Conservation (phyloP, 495 filamentous ascomycete genomes). For the Neurospora sp. region DNA sequence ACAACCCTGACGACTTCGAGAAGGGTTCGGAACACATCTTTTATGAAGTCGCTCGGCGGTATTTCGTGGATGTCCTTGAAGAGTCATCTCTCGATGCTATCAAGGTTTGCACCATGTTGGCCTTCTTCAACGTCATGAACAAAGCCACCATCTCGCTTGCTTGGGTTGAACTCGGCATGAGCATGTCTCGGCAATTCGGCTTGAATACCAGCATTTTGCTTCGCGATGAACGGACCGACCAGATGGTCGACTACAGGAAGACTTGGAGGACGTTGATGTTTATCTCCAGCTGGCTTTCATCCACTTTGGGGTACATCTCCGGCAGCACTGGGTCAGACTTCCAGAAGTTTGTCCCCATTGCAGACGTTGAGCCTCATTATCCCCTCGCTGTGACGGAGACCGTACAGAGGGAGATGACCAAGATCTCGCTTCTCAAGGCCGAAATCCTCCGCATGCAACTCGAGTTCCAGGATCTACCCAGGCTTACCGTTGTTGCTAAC, state of each 20-base stretch:
- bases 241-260: conserved; percentile 15
- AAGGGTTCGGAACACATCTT: conserved; percentile 8
- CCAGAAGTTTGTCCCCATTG: conserved; percentile 12
- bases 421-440: conserved; percentile 20
- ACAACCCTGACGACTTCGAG: conserved; percentile 12
- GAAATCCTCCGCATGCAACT: conserved; percentile 20
- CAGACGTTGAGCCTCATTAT: background rate
- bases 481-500: conserved; percentile 3
- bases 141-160: conserved; percentile 19
- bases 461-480: conserved; percentile 12
- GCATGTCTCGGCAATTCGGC: conserved; percentile 14
- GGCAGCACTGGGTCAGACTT: conserved; percentile 12
- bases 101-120: conserved; percentile 22
- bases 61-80: conserved; percentile 16
- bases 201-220: conserved; percentile 1
- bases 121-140: conserved; percentile 23
- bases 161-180: conserved; percentile 20
- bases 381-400: background rate
- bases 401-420: conserved; percentile 23
- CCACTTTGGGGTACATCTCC: conserved; percentile 23
- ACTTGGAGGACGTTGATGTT: conserved; percentile 22
- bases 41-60: conserved; percentile 13
- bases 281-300: conserved; percentile 25
- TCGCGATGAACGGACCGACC: conserved; percentile 11
- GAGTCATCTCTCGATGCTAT: conserved; percentile 16